Conservation (phyloP, 768 basidiomycete species). For the Pleurotus sapidus region DNA sequence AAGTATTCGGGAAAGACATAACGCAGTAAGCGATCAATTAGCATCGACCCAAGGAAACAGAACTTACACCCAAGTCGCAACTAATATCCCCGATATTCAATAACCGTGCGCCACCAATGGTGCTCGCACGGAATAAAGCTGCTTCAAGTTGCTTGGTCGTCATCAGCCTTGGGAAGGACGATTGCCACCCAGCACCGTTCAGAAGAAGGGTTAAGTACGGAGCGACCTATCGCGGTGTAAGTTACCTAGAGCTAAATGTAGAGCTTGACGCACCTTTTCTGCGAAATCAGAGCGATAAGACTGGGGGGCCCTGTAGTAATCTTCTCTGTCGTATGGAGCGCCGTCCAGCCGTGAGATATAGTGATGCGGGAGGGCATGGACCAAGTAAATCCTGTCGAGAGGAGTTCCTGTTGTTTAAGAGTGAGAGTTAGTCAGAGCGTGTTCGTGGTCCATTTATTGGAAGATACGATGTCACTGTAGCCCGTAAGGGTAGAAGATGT, state of each 20-base stretch:
- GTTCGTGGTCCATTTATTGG: too few species aligned
- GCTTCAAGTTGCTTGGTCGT: slow-evolving; percentile 56
- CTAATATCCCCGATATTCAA: slow-evolving; percentile 83
- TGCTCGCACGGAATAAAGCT: slow-evolving; percentile 46
- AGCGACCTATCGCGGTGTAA: slow-evolving; percentile 54
- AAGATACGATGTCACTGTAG: too few species aligned
- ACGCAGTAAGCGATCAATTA: neutral
- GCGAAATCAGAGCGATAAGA: slow-evolving; percentile 67
- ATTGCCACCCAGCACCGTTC: slow-evolving; percentile 85
- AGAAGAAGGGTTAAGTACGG: slow-evolving; percentile 83
- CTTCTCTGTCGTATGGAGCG: slow-evolving; percentile 50
- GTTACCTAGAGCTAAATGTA: neutral
- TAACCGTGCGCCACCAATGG: slow-evolving; percentile 54
- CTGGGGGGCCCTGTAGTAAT: slow-evolving; percentile 75
- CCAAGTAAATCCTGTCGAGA: slow-evolving; percentile 56
- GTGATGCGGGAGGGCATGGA: slow-evolving; percentile 65
- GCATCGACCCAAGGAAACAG: neutral
- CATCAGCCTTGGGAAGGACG: slow-evolving; percentile 77
- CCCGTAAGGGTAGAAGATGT: neutral
- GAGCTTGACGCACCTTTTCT: slow-evolving; percentile 44
- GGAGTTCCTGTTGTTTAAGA: too few species aligned
- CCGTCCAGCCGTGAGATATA: slow-evolving; percentile 67
- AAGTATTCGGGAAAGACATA: neutral
- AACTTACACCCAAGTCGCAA: slow-evolving; percentile 74
- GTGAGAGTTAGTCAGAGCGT: too few species aligned